Evolutionary conservation across 257 asterid genomes (phyloP), one percentile per base, ranked within the genome.

Genomic region (Ocimum tenuiflorum): DNA sequence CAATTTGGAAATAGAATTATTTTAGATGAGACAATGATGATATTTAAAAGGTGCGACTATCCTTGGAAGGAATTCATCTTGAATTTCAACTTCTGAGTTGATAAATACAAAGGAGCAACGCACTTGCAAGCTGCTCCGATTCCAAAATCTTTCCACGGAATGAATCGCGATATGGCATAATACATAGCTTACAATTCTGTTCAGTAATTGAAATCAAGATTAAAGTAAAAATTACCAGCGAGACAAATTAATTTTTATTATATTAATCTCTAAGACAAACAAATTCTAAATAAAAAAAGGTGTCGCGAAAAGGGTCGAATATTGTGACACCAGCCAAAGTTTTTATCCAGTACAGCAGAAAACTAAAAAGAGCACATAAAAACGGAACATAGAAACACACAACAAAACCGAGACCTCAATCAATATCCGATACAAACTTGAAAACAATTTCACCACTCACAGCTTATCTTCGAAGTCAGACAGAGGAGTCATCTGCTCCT

Each of bases 401-500:
- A 63, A 1, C 2, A 15, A 63, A 63, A 63, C n/a, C 39, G 67
- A 12, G 45, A 4, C 12, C 6, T 10, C 9, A 8, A 12, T 0
- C 0, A 20, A 27, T 29, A 31, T 8, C n/a, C 20, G 51, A 10
- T 14, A 24, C 57, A n/a, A n/a, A n/a, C n/a, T n/a, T n/a, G n/a
- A 63, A 3, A 60, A 27, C 17, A 31, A 20, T 13, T 52, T 15
- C 36, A 8, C 42, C 23, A 14, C 71, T 75, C 63, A 79, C 56
- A 73, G 70, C 73, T 68, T 78, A 45, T 81, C 82, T 72, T 80
- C 80, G 0, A 7, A 80, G 14, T 80, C 82, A 1, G 80, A 74
- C 5, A 80, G 78, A 0, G 80, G 80, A 0, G 82, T 74, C 73
- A 77, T 81, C 76, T 78, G 83, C 79, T 81, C n/a, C n/a, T n/a